Evolutionary conservation across 805 yeast species (phyloP), one percentile per base, ranked within the genome.

Genomic region (Cephaloascus fragrans): DNA sequence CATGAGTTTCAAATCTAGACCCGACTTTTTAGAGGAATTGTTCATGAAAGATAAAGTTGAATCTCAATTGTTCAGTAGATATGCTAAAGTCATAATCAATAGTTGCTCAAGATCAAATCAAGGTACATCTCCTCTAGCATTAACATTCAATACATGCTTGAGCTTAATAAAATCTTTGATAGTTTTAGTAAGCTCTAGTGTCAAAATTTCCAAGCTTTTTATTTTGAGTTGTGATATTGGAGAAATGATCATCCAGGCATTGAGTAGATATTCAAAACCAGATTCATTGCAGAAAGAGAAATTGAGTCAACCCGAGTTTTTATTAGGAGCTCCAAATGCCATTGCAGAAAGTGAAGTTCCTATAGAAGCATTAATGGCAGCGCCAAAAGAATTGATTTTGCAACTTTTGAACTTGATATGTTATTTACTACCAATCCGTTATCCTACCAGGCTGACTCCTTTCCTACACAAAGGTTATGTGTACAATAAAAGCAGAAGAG

Each of bases 301-400:
- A 31, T 36, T 19, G 39, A 19, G 5, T 37, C 37, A 18, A 39
- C 19, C 12, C 33, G 5, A 3, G n/a, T 34, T 9, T 29, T 26
- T 35, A 2, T 26, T 12, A 32, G 16, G 9, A 3, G 38, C 18
- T 3, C 36, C 12, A 14, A 37, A 31, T 28, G 40, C 16, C 31
- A 43, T 37, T 18, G 37, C 47, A 4, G 50, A 43, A 4, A 52
- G 61, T 5, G 51, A 43, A 1, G 53, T 75, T 1, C 63, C 86
- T 4, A 73, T 81, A 35, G 95, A 84, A 49, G 74, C 85, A 0
- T 56, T 87, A 32, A 80, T 85, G 77, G 74, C 80, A 39, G 73
- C 79, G 2, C 88, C 90, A 0, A 81, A 78, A 47, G 82, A 78
- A n/a, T 52, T 83, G 20, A 55, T 83, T 16, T 47, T 72, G 2